Base-by-base conservation (phyloP, 2,329 filamentous ascomycete genomes). In the Xylariaceae sp. region DNA sequence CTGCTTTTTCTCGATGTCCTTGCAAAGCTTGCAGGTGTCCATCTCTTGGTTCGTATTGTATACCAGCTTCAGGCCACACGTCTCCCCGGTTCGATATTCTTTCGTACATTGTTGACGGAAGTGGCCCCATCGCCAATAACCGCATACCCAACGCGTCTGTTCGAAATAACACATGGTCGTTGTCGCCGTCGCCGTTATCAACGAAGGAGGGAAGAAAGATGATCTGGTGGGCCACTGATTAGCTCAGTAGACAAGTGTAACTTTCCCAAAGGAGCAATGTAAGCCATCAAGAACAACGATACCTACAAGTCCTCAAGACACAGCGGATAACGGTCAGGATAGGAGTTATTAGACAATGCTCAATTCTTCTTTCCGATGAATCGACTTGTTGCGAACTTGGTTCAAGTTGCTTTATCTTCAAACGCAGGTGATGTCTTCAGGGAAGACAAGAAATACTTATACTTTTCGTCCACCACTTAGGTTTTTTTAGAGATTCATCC, bases 21-120 rank as follows among this genome's bases (percentile, higher is more conserved):
- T 88, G 78, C 93, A 98, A 61, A 92, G 81, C 72, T 89, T 90
- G 81, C 93, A 98, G 67, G 85, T 84, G 52, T 84, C 83, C 43
- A 73, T 66, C 51, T 88, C 80, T 56, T 79, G 79, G 62, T 85
- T 80, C 21, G 90, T 93, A 66, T 85, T 79, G 79, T 89, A 92
- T 70, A 96, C 88, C 62, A 96, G 84, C 77, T 91, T 96, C 78
- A 96, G 88, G 60, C 93, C 93, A 77, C 93, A 98, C 40, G 93
- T 97, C 81, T 98, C 93, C 69, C 93, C 93, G 65, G 90, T 96
- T 64, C 93, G 90, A 78, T 96, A 96, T 74, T 97, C 93, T 76
- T 91, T 92, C 75, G 89, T 88, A 82, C 93, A 98, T 73, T 96
- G 93, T 75, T 93, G 85, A 64, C 90, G 87, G 80, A 97, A 97